Evolutionary conservation across 805 yeast species (phyloP).

Genomic region (Phaffomyces thermotolerans): DNA sequence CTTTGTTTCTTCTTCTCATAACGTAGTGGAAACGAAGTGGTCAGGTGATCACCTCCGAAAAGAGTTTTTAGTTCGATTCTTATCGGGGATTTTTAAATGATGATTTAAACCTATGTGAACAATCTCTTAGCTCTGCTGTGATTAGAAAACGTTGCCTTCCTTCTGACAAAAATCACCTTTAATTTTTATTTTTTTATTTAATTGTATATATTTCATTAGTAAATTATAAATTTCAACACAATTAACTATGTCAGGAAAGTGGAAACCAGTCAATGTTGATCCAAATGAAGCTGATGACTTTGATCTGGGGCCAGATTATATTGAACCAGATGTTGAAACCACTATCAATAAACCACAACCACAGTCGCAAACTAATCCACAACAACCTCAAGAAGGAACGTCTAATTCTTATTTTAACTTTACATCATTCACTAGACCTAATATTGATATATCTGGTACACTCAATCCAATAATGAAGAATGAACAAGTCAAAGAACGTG

Average conservation of each 20-base stretch:
- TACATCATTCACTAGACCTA: slow-evolving; percentile 23
- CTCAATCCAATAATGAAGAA: slow-evolving; percentile 26
- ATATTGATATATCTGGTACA: slow-evolving; percentile 25
- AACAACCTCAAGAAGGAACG: slow-evolving; percentile 1
- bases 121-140: slow-evolving; percentile 25
- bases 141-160: slow-evolving; percentile 26
- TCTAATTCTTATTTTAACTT: slow-evolving; percentile 22
- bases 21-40: slow-evolving; percentile 12
- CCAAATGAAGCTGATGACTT: slow-evolving; percentile 24
- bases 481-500: slow-evolving; percentile 22
- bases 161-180: slow-evolving; percentile 16
- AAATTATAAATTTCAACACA: neutral
- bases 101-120: slow-evolving; percentile 25
- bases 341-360: slow-evolving; percentile 1
- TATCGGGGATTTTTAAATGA: slow-evolving; percentile 16
- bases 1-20: neutral
- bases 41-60: slow-evolving; percentile 9
- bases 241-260: slow-evolving; percentile 8
- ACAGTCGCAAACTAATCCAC: neutral
- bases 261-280: slow-evolving; percentile 23
- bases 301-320: slow-evolving; percentile 22
- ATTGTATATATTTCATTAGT: too few relatives aligned
- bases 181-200: slow-evolving; percentile 6
- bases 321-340: slow-evolving; percentile 21
- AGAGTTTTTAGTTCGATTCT: slow-evolving; percentile 14